phyloP scores from a whole-genome alignment of 768 basidiomycete species.

The Pisolithus microcarpus region DNA sequence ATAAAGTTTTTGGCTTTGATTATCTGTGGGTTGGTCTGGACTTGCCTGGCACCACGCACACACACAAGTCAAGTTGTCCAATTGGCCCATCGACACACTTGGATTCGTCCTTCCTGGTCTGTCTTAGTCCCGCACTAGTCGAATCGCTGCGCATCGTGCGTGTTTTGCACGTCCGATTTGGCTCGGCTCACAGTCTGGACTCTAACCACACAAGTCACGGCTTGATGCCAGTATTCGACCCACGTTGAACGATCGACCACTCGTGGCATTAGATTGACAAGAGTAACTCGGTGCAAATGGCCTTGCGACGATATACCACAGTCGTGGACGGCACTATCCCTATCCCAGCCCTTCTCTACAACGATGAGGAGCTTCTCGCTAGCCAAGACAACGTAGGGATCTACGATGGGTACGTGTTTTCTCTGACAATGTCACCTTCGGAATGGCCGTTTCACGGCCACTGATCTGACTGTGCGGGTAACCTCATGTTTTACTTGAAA shows the following conservation, averaged over 20 bases:
- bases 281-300: conserved; percentile 31
- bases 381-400: conserved; percentile 80
- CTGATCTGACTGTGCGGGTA: conserved; percentile 1
- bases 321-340: conserved; percentile 73
- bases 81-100: too few relatives aligned
- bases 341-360: conserved; percentile 65
- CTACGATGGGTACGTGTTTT: conserved; percentile 76
- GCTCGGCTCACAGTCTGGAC: too few relatives aligned
- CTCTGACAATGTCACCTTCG: not conserved
- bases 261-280: not conserved
- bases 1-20: too few relatives aligned
- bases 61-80: too few relatives aligned
- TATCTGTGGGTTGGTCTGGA: too few relatives aligned
- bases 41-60: too few relatives aligned
- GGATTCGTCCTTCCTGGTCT: too few relatives aligned
- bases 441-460: conserved; percentile 9
- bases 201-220: too few relatives aligned
- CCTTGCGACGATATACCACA: conserved; percentile 47
- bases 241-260: not conserved
- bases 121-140: too few relatives aligned
- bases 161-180: too few relatives aligned
- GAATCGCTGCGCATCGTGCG: too few relatives aligned
- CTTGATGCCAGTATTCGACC: not conserved
- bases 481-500: conserved; percentile 2
- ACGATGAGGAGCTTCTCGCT: conserved; percentile 69